Conservation (phyloP, 108 stramenopile species). For the Epithemia pelagica region DNA sequence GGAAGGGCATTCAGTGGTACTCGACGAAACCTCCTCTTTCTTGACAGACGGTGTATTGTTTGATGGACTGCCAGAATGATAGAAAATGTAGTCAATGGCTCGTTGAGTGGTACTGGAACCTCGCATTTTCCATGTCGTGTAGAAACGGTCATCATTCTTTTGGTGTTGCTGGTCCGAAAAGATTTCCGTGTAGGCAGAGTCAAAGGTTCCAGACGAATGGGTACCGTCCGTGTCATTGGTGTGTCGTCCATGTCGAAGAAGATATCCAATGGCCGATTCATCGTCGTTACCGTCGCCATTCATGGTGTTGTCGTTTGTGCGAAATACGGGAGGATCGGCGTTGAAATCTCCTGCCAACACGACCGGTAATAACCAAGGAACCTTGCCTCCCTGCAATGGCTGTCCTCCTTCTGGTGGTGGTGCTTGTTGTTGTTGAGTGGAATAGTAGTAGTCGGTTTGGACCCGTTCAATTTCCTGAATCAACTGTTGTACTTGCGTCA, state of each 20-base stretch:
- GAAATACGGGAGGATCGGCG: slow-evolving; percentile 24
- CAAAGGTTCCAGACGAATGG: not conserved
- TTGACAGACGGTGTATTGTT: not conserved
- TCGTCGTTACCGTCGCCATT: not conserved
- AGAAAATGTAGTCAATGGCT: slow-evolving; percentile 53
- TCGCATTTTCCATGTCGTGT: slow-evolving; percentile 47
- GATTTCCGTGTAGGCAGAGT: not conserved
- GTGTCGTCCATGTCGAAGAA: not conserved
- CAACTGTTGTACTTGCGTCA: slow-evolving; percentile 29
- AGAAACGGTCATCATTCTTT: not conserved
- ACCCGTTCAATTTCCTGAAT: slow-evolving; percentile 8
- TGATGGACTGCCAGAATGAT: not conserved
- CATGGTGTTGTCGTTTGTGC: not conserved
- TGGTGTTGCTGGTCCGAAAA: not conserved
- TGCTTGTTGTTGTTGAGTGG: not conserved
- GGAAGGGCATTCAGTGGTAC: not conserved
- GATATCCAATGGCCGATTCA: not conserved
- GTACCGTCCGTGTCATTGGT: not conserved
- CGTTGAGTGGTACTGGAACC: slow-evolving; percentile 25
- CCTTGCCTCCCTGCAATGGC: not conserved
- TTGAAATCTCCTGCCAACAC: slow-evolving; percentile 53
- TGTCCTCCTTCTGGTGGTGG: not conserved
- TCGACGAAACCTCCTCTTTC: not conserved
- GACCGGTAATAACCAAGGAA: slow-evolving; percentile 7
- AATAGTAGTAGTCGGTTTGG: not conserved